phyloP scores from a whole-genome alignment of 495 filamentous ascomycete genomes.

The Neurospora hispaniola region DNA sequence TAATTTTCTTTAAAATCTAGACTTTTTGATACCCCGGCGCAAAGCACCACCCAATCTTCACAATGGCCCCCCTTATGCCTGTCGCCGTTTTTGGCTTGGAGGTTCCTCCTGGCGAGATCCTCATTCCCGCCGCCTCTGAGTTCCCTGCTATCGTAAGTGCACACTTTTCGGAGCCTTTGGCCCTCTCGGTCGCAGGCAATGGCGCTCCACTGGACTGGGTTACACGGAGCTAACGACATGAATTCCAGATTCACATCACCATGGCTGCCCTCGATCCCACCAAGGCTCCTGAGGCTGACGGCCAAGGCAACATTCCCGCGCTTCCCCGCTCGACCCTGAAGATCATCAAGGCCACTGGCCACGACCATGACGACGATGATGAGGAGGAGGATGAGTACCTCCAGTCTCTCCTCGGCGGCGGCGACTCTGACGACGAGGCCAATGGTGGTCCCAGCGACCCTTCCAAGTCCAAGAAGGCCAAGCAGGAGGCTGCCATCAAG shows the following conservation, averaged over 20 bases:
- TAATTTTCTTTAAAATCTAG: background rate
- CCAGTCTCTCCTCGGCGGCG: constrained; percentile 39
- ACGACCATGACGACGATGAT: constrained; percentile 46
- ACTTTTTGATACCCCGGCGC: background rate
- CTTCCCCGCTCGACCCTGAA: constrained; percentile 76
- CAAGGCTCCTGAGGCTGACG: constrained; percentile 55
- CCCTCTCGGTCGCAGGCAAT: background rate
- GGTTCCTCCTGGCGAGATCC: constrained; percentile 66
- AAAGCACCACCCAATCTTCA: constrained; percentile 3
- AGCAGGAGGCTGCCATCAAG: constrained; percentile 56
- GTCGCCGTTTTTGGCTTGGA: constrained; percentile 83
- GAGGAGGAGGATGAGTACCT: constrained; percentile 48
- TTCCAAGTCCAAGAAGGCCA: constrained; percentile 73
- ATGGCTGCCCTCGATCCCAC: constrained; percentile 97
- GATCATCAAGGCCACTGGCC: constrained; percentile 59
- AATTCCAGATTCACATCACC: constrained; percentile 74
- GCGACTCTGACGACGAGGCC: constrained; percentile 56
- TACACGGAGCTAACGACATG: constrained; percentile 2
- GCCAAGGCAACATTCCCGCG: constrained; percentile 47
- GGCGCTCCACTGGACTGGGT: background rate
- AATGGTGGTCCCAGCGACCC: constrained; percentile 88
- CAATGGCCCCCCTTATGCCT: constrained; percentile 39
- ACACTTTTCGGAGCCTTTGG: background rate
- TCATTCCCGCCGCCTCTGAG: constrained; percentile 63
- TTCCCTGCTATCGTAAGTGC: constrained; percentile 72